Conservation (phyloP, 768 basidiomycete genomes). For the Kwoniella newhampshirensis region DNA sequence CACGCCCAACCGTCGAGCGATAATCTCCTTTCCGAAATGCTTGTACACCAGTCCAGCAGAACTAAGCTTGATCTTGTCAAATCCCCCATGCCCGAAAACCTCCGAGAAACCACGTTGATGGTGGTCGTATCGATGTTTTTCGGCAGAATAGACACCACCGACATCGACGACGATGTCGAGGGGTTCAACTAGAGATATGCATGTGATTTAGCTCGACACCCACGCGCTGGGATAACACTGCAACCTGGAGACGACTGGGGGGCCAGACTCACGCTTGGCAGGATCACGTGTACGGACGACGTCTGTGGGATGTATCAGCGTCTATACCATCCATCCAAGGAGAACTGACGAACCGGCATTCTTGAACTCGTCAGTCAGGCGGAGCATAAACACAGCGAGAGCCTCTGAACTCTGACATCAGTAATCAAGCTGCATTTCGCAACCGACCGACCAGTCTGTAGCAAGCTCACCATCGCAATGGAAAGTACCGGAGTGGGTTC, state of each 20-base stretch:
- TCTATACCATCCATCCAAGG: not conserved
- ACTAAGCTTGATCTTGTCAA: slow-evolving; percentile 72
- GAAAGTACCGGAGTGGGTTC: slow-evolving; percentile 93
- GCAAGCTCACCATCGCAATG: slow-evolving; percentile 77
- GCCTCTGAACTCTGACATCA: slow-evolving; percentile 61
- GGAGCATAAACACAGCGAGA: slow-evolving; percentile 84
- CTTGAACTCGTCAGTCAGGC: slow-evolving; percentile 70
- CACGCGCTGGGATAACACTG: no score
- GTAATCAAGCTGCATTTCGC: not conserved
- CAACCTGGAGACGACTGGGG: not conserved
- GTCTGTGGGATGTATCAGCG: slow-evolving; percentile 18
- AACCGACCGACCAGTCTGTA: no score
- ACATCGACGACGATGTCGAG: slow-evolving; percentile 97
- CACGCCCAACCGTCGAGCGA: slow-evolving; percentile 63
- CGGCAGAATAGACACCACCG: slow-evolving; percentile 83
- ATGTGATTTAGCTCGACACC: no score
- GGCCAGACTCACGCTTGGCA: slow-evolving; percentile 43
- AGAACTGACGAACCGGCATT: slow-evolving; percentile 63
- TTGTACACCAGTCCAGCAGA: slow-evolving; percentile 95
- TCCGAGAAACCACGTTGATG: slow-evolving; percentile 92
- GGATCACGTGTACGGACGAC: slow-evolving; percentile 51
- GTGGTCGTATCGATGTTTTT: slow-evolving; percentile 81
- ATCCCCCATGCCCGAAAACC: slow-evolving; percentile 74
- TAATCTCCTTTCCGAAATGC: slow-evolving; percentile 89
- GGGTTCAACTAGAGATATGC: slow-evolving; percentile 56